phyloP scores from a whole-genome alignment of 768 basidiomycete species.

The Termitomyces sp. region DNA sequence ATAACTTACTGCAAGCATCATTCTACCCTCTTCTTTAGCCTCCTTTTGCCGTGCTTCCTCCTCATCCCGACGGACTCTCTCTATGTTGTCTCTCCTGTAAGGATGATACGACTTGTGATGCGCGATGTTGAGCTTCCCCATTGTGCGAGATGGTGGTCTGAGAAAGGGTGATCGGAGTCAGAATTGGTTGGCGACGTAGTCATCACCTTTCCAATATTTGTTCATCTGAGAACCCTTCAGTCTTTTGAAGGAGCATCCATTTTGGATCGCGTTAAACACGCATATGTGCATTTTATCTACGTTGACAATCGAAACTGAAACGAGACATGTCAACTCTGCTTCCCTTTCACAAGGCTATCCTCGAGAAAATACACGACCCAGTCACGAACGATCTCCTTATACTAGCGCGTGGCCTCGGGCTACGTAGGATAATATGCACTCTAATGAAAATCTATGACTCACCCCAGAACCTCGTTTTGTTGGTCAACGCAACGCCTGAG shows the following conservation, averaged over 20 bases:
- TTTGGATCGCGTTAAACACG: neutral
- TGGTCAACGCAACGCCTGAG: conserved; percentile 81
- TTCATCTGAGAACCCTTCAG: neutral
- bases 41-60: conserved; percentile 70
- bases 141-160: conserved; percentile 24
- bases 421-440: conserved; percentile 79
- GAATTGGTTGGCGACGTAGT: too few species aligned
- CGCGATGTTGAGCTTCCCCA: conserved; percentile 87
- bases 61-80: conserved; percentile 76
- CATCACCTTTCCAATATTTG: neutral
- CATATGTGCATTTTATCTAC: neutral
- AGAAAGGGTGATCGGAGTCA: too few species aligned
- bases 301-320: neutral
- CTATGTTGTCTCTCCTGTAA: conserved; percentile 81
- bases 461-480: conserved; percentile 75
- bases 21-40: conserved; percentile 64
- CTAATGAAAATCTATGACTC: conserved; percentile 92
- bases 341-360: conserved; percentile 64
- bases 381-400: conserved; percentile 70
- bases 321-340: conserved; percentile 47
- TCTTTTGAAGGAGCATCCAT: neutral
- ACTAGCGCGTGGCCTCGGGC: conserved; percentile 86
- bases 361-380: conserved; percentile 72
- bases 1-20: conserved; percentile 63
- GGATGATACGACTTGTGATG: conserved; percentile 92